A percentile compares a stretch with the other conserved stretches of the same genome.
Evolutionary conservation across 73 alveolate species (phyloP).

Genomic region (Uronychia setigera): DNA sequence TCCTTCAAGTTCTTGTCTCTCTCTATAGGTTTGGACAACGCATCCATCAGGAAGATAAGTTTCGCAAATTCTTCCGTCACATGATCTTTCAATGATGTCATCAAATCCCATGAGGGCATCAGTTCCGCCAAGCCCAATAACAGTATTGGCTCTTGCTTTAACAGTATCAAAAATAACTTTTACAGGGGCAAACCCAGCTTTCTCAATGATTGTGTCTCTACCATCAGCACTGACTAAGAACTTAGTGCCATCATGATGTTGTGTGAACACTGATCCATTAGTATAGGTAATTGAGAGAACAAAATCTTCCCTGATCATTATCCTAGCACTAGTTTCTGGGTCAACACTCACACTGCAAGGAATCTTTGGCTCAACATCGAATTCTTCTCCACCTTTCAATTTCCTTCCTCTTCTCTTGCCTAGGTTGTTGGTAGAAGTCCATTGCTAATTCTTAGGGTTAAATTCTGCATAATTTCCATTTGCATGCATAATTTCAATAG

Average conservation of each 20-base stretch:
- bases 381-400: conserved; percentile 53
- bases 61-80: conserved; percentile 83
- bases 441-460: conserved; percentile 57
- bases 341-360: conserved; percentile 52
- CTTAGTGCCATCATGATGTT: conserved; percentile 85
- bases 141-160: conserved; percentile 89
- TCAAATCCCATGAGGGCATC: conserved; percentile 93
- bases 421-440: conserved; percentile 74
- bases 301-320: conserved; percentile 78
- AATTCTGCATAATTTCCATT: conserved; percentile 76
- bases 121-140: conserved; percentile 92
- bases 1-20: conserved; percentile 84
- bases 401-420: conserved; percentile 83
- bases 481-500: conserved; percentile 64
- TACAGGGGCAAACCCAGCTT: conserved; percentile 80
- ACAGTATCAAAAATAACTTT: conserved; percentile 83
- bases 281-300: conserved; percentile 72
- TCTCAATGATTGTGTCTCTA: conserved; percentile 69
- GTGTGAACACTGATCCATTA: conserved; percentile 69
- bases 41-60: conserved; percentile 85
- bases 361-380: conserved; percentile 72
- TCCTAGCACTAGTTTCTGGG: conserved; percentile 77
- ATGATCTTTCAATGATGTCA: conserved; percentile 87
- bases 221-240: conserved; percentile 67
- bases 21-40: conserved; percentile 72